phyloP scores from a whole-genome alignment of 2,329 filamentous ascomycete species.

The Fusarium sp. region DNA sequence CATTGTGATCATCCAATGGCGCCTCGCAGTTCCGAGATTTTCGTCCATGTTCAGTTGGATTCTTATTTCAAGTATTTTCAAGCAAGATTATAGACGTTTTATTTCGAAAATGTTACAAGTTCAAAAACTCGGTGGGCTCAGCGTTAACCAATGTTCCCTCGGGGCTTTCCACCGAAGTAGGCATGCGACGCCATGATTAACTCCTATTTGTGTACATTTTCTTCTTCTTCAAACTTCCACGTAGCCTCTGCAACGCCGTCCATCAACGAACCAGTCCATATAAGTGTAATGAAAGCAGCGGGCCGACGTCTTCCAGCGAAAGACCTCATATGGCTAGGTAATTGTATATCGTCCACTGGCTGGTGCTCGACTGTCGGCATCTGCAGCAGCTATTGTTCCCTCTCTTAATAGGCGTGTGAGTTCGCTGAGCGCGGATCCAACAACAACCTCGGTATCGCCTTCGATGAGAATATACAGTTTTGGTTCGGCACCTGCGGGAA shows the following conservation, averaged over 20 bases:
- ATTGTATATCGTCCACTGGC: conserved; percentile 88
- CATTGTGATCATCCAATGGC: not conserved
- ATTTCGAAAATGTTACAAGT: not conserved
- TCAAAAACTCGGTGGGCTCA: not conserved
- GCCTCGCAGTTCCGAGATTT: conserved; percentile 1
- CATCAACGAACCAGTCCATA: not conserved
- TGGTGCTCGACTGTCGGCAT: conserved; percentile 83
- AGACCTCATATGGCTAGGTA: conserved; percentile 60
- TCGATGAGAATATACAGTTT: conserved; percentile 98
- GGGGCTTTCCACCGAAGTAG: not conserved
- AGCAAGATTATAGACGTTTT: not conserved
- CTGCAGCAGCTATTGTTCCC: conserved; percentile 87
- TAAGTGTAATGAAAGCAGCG: not conserved
- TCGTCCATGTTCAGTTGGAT: not conserved
- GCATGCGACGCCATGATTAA: conserved; percentile 22
- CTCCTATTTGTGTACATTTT: conserved; percentile 24
- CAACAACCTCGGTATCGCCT: conserved; percentile 92
- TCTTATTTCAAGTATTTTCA: not conserved
- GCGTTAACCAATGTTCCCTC: conserved; percentile 4
- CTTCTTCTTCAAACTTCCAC: not conserved
- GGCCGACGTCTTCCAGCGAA: not conserved
- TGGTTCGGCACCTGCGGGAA: conserved; percentile 77
- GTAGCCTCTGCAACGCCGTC: conserved; percentile 1
- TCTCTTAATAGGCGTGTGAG: conserved; percentile 88
- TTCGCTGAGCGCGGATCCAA: conserved; percentile 90